A percentile compares a stretch with the other conserved stretches of the same genome.
Conservation (phyloP, 192 early-diverging fungal species). For the Phlyctochytrium planicorne region DNA sequence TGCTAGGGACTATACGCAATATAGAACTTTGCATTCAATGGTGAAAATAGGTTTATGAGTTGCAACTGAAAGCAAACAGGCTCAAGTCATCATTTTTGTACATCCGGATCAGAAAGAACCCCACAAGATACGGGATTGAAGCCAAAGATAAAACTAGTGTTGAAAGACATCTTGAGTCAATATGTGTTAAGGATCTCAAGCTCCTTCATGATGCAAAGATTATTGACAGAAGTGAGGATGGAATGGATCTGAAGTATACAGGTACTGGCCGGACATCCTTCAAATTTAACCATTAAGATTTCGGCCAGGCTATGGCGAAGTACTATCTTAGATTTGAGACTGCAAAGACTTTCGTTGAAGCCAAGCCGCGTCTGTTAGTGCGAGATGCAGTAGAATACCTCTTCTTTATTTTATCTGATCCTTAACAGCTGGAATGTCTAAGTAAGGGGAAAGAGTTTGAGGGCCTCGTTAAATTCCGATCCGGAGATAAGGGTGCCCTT, state of each 20-base stretch:
- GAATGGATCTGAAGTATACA: slow-evolving; percentile 33
- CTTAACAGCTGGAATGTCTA: slow-evolving; percentile 40
- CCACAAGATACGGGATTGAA: slow-evolving; percentile 43
- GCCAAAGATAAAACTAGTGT: slow-evolving; percentile 23
- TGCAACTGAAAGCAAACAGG: no score
- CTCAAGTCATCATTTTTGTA: slow-evolving; percentile 56
- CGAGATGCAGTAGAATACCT: slow-evolving; percentile 8
- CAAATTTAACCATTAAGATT: slow-evolving; percentile 26
- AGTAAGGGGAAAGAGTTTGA: slow-evolving; percentile 49
- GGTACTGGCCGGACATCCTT: slow-evolving; percentile 6
- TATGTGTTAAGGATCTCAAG: slow-evolving; percentile 47
- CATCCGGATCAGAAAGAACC: slow-evolving; percentile 54
- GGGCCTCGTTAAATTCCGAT: slow-evolving; percentile 33
- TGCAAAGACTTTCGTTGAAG: slow-evolving; percentile 12
- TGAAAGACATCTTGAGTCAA: slow-evolving; percentile 36
- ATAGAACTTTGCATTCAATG: slow-evolving; percentile 43
- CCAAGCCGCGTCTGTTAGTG: slow-evolving; percentile 3
- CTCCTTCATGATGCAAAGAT: slow-evolving; percentile 22
- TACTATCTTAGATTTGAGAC: slow-evolving; percentile 47
- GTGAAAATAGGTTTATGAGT: slow-evolving; percentile 20
- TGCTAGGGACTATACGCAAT: slow-evolving; percentile 38
- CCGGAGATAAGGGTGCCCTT: slow-evolving; percentile 43
- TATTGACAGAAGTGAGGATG: slow-evolving; percentile 21
- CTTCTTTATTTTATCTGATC: slow-evolving; percentile 7
- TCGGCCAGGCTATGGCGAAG: slow-evolving; percentile 44